These are phyloP conservation scores for Sporothrix humicola DNA, from an alignment of 2,329 filamentous ascomycete species.

Conservation along the genomic window DNA sequence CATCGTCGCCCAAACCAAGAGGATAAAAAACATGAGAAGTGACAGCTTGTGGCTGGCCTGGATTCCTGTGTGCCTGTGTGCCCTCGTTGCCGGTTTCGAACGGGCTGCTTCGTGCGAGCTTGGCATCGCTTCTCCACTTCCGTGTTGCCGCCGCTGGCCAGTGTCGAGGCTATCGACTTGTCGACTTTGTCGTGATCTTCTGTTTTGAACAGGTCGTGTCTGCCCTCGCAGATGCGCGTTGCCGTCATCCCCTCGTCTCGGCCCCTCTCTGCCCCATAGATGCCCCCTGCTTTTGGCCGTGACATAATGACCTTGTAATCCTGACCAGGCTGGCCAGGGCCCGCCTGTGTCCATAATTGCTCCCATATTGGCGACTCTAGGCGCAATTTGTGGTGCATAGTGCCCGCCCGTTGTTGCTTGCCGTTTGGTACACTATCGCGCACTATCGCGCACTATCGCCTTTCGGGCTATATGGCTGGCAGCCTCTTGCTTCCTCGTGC, in stretches of 20 bases:
- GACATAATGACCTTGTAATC: slow-evolving; percentile 29
- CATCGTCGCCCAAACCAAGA: slow-evolving; percentile 18
- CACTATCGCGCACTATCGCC: slow-evolving; percentile 31
- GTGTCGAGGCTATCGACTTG: background rate
- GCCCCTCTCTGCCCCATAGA: background rate
- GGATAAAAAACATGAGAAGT: slow-evolving; percentile 21
- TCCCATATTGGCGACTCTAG: slow-evolving; percentile 16
- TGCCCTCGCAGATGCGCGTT: background rate
- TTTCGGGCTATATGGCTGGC: slow-evolving; percentile 19
- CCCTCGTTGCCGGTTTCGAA: slow-evolving; percentile 15
- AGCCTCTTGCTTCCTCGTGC: slow-evolving; percentile 27
- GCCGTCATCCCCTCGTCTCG: slow-evolving; percentile 11
- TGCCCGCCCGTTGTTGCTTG: slow-evolving; percentile 21
- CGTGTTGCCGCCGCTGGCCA: background rate
- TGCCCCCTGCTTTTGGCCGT: background rate
- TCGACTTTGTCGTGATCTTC: background rate
- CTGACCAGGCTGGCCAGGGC: background rate
- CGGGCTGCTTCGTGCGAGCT: background rate
- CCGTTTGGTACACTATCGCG: slow-evolving; percentile 27
- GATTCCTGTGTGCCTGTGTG: background rate
- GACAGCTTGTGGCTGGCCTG: slow-evolving; percentile 11
- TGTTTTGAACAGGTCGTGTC: background rate
- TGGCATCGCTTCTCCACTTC: slow-evolving; percentile 1
- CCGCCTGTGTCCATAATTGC: background rate
- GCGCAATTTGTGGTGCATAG: slow-evolving; percentile 29